These are phyloP conservation scores for Pyrus bretschneideri DNA, from an alignment of 306 rosid species.

Conservation along the genomic window DNA sequence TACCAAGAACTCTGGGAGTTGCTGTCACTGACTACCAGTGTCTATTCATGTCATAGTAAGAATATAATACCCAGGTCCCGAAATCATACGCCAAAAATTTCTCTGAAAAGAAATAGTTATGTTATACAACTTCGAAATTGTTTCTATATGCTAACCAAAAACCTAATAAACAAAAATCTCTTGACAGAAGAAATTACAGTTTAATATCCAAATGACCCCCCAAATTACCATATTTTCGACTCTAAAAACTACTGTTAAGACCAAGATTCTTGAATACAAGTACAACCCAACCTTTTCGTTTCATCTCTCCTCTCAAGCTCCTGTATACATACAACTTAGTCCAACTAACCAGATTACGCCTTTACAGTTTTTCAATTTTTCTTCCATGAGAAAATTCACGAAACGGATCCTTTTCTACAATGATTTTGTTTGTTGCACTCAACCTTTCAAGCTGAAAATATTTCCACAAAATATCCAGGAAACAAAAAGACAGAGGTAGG, in stretches of 20 bases:
- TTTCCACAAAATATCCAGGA: neutral
- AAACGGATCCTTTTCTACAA: neutral
- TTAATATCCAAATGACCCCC: neutral
- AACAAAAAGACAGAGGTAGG: neutral
- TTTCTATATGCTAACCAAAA: neutral
- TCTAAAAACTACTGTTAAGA: neutral
- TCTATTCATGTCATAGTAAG: neutral
- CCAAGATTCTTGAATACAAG: neutral
- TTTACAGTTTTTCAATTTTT: neutral
- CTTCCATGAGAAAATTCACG: neutral
- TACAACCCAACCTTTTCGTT: neutral
- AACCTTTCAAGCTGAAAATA: neutral
- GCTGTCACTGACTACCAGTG: neutral
- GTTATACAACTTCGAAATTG: neutral
- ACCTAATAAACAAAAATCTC: neutral
- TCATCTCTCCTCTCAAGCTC: neutral
- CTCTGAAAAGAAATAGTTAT: neutral
- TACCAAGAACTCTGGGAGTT: neutral
- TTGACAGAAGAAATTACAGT: neutral
- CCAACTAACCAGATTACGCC: neutral
- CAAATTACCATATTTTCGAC: neutral
- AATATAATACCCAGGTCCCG: neutral
- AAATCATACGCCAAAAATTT: neutral
- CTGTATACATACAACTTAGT: neutral
- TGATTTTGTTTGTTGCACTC: neutral